Evolutionary conservation across 2,329 filamentous ascomycete genomes (phyloP).

Genomic region (Bipolaris gigantea): DNA sequence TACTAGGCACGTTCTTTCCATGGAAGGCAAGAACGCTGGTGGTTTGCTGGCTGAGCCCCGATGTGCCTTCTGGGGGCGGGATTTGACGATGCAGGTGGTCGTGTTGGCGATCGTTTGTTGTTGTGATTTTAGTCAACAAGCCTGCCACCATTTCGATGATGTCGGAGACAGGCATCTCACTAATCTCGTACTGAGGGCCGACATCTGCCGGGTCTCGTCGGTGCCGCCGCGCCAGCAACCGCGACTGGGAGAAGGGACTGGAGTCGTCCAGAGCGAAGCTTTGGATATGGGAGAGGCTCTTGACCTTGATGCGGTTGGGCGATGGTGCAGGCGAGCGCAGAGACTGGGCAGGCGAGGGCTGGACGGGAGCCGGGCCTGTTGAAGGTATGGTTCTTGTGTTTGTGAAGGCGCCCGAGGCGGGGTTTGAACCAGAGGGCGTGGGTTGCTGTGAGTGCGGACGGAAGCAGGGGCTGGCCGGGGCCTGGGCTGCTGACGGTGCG

Average conservation of each 20-base stretch:
- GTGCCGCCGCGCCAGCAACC: constrained; percentile 46
- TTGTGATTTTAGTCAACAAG: constrained; percentile 93
- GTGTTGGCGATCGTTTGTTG: constrained; percentile 92
- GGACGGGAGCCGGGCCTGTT: constrained; percentile 11
- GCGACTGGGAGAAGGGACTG: constrained; percentile 58
- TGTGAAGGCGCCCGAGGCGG: constrained; percentile 20
- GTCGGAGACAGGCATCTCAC: constrained; percentile 93
- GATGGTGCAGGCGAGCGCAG: constrained; percentile 37
- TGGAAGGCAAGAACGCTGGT: constrained; percentile 89
- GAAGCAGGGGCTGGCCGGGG: constrained; percentile 42
- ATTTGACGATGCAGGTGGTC: constrained; percentile 81
- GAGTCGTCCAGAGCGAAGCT: constrained; percentile 79
- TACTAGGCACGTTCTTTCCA: constrained; percentile 95
- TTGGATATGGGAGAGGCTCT: constrained; percentile 88
- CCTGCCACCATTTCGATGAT: constrained; percentile 99
- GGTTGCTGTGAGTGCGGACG: constrained; percentile 41
- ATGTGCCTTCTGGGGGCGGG: constrained; percentile 60
- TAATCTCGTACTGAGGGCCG: constrained; percentile 82
- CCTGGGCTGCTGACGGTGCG: constrained; percentile 23
- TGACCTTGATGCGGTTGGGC: constrained; percentile 69
- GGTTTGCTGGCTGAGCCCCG: constrained; percentile 64
- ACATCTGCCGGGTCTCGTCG: constrained; percentile 53
- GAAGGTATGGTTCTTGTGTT: constrained; percentile 30
- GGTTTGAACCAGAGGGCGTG: constrained; percentile 26
- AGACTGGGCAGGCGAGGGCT: constrained; percentile 31